Evolutionary conservation across 208 protist species (phyloP), one percentile per base, ranked within the genome.

Genomic region (Acanthamoeba triangularis): DNA sequence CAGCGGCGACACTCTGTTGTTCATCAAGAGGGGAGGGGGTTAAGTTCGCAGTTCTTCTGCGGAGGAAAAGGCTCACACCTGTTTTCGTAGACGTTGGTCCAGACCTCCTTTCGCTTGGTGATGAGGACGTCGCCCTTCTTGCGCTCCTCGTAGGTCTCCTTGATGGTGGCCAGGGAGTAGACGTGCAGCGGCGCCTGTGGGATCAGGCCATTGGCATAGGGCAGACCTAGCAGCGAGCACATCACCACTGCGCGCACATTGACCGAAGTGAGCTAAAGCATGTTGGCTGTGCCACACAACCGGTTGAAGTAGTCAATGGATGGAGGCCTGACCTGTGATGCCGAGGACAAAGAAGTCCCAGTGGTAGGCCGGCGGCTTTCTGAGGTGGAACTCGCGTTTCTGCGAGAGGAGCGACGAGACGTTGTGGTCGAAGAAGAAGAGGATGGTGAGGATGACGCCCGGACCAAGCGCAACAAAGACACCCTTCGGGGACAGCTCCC

Each of bases 361-460:
- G 82, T 98, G 92, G 74, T 93, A 98, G 2, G 97, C 97, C 41
- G 37, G 25, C 16, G 56, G 54, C 85, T 98, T 96, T n/a, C 56
- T 56, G 8, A 97, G 80, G 35, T 96, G 44, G 67, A 97, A 97
- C 65, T 96, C 84, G 16, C 63, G 59, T 23, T 96, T 74, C 44
- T 97, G 94, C 18, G 95, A 95, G 11, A 98, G 85, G 41, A 97
- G 56, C 23, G 96, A 97, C 23, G 92, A 95, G 33, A 98, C 93
- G 74, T 98, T 98, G 78, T 98, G 96, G 69, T 98, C 97, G 52
- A 98, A 96, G 76, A 98, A 97, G 93, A 98, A 96, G 49, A 98
- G 95, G 11, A 96, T 91, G 41, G 95, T 96, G 23, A 98, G 94
- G 33, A 98, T 69, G n/a, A 96, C 33, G 14, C 80, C 96, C 1